Percentiles rank a stretch among this genome's conserved stretches.
Evolutionary conservation across 371 early-diverging fungal genomes (phyloP).

Genomic region (Pancytospora philotis): DNA sequence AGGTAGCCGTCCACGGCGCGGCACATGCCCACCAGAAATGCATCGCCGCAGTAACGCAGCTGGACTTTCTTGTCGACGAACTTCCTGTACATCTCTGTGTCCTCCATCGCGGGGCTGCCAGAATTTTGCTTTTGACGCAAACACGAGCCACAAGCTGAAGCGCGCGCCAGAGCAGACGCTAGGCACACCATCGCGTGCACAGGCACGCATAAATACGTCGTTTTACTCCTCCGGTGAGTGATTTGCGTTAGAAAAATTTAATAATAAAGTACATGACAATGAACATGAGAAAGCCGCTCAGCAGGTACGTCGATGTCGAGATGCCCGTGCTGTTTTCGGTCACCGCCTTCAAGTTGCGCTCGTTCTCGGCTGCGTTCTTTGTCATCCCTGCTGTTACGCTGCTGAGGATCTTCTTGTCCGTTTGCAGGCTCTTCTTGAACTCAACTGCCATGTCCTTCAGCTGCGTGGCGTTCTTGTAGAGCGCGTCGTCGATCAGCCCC

Average conservation of each 20-base stretch:
- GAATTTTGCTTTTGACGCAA: too few relatives aligned
- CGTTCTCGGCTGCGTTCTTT: background rate
- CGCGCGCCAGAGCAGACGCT: too few relatives aligned
- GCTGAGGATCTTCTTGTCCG: slow-evolving; percentile 16
- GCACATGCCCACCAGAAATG: background rate
- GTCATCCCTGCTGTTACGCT: background rate
- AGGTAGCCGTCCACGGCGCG: background rate
- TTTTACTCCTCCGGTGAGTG: too few relatives aligned
- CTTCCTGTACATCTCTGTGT: too few relatives aligned
- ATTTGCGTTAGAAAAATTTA: slow-evolving; percentile 28
- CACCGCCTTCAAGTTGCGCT: background rate
- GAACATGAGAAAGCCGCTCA: slow-evolving; percentile 14
- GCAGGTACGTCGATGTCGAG: background rate
- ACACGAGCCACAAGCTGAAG: too few relatives aligned
- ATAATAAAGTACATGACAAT: slow-evolving; percentile 34
- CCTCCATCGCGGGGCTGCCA: too few relatives aligned
- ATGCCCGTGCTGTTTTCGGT: background rate
- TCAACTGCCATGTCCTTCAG: slow-evolving; percentile 12
- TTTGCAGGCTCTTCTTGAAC: slow-evolving; percentile 11
- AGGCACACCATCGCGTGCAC: too few relatives aligned
- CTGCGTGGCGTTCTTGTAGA: slow-evolving; percentile 6
- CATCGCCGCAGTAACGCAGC: too few relatives aligned
- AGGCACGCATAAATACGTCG: too few relatives aligned
- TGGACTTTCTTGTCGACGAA: too few relatives aligned
- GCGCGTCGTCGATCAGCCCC: slow-evolving; percentile 5